Evolutionary conservation across 441 rosid species (phyloP), one percentile per base, ranked within the genome.

Genomic region (Mallotus japonicus): DNA sequence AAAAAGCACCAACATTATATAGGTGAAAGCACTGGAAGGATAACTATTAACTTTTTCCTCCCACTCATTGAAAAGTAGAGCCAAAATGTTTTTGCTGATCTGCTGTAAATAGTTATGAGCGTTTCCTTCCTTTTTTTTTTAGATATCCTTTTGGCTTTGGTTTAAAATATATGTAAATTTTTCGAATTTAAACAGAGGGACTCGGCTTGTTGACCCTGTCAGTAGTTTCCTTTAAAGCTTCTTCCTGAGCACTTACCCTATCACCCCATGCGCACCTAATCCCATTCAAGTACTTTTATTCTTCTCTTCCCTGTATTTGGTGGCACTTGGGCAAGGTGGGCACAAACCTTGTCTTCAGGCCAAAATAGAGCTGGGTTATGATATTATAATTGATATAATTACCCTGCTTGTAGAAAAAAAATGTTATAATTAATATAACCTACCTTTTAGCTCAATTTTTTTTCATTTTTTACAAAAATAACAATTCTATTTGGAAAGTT

Each of bases 331-430:
- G 0, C 95, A 88, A 84, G 93, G 92, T 14, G 95, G 93, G 40
- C 92, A 88, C 66, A 92, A 87, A 74, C 92, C 97, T 10, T 92
- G 93, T 76, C 90, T 86, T 58, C 95, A 87, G 78, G 92, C 95
- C 5, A n/a, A n/a, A n/a, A n/a, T n/a, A n/a, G n/a, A n/a, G n/a
- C n/a, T n/a, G n/a, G n/a, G n/a, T n/a, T n/a, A n/a, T n/a, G n/a
- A n/a, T n/a, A n/a, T n/a, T n/a, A n/a, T n/a, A n/a, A n/a, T n/a
- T n/a, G n/a, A n/a, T n/a, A n/a, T n/a, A n/a, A n/a, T n/a, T n/a
- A n/a, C n/a, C n/a, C n/a, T n/a, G n/a, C n/a, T n/a, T n/a, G n/a
- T n/a, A n/a, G n/a, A n/a, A n/a, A n/a, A n/a, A n/a, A n/a, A n/a
- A n/a, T n/a, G n/a, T n/a, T n/a, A n/a, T n/a, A n/a, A n/a, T n/a